Evolutionary conservation across 495 filamentous ascomycete species (phyloP), one percentile per base, ranked within the genome.

Genomic region (Neurospora discreta): DNA sequence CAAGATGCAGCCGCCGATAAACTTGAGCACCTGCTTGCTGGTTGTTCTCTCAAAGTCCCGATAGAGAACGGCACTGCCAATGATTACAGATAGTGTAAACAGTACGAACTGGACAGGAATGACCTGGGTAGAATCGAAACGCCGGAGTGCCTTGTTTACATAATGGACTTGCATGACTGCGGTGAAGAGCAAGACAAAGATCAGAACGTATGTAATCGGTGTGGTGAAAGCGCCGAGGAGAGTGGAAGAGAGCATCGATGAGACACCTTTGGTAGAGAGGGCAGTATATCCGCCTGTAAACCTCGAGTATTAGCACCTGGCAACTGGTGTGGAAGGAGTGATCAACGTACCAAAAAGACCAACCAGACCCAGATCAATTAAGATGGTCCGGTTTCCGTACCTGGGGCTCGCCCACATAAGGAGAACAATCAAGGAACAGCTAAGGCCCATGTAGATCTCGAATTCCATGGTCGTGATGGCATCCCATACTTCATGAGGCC

Each of bases 61-160:
- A 78, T 98, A 99, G 13, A 99, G 81, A 36, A 99, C 85, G 1
- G 95, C 94, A 79, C 92, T 96, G 65, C 95, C 95, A 69, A 97
- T 87, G 76, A 99, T 98, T 69, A 99, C 95, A 3, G 90, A 97
- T 7, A 99, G 84, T 0, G 95, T 99, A 79, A 99, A 99, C 44
- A 97, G 86, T 36, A 99, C 95, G 75, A 99, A 99, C 77, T 99
- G 95, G 15, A 93, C 93, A 3, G 95, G 95, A 70, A 99, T 98
- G 73, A 99, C 95, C 76, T 97, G 93, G 0, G 95, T 99, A 0
- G 94, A 95, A 80, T 97, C 93, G 82, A 99, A 99, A 70, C 92
- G 90, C 78, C 96, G 93, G 23, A 99, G 84, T 1, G 95, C 94
- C 68, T 93, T 93, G 82, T 99, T 99, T 73, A 99, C 86, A 79